A percentile compares a stretch with the other conserved stretches of the same genome.
These are phyloP conservation scores for Arthrobotrys entomopaga DNA, from an alignment of 2,329 filamentous ascomycete genomes.

Conservation along the genomic window DNA sequence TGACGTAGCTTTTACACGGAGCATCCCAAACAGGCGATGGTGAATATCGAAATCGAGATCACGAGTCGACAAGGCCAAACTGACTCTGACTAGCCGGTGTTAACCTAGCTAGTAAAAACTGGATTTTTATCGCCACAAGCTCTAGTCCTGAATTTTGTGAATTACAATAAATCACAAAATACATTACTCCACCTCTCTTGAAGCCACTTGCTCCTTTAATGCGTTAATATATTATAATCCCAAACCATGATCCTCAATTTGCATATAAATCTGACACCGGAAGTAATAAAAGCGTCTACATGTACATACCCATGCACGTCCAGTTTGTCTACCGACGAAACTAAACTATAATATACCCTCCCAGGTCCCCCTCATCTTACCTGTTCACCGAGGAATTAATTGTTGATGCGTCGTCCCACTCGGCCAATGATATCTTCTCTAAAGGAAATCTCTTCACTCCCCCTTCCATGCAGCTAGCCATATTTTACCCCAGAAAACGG, in stretches of 20 bases:
- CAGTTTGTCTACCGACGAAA: neutral
- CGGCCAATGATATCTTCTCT: constrained; percentile 34
- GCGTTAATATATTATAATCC: too few species aligned
- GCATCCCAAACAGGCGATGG: constrained; percentile 29
- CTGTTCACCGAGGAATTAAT: too few species aligned
- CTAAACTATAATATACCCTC: constrained; percentile 10
- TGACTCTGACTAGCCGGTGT: constrained; percentile 25
- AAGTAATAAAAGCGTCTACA: neutral
- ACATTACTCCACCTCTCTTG: neutral
- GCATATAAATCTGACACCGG: neutral
- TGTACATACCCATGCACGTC: neutral
- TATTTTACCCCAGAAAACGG: constrained; percentile 55
- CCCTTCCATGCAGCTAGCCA: constrained; percentile 47
- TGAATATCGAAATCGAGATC: constrained; percentile 37
- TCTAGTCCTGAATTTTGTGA: constrained; percentile 25
- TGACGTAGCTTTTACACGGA: constrained; percentile 41
- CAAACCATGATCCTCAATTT: neutral
- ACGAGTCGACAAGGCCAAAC: constrained; percentile 21
- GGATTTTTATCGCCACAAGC: constrained; percentile 23
- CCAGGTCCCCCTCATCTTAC: too few species aligned
- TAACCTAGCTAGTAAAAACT: constrained; percentile 13
- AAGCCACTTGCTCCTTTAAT: neutral
- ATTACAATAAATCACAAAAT: neutral
- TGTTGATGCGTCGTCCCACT: constrained; percentile 2
- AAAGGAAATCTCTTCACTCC: constrained; percentile 48